phyloP scores from a whole-genome alignment of 2,329 filamentous ascomycete genomes.

The Arthrobotrys pseudoclavata region DNA sequence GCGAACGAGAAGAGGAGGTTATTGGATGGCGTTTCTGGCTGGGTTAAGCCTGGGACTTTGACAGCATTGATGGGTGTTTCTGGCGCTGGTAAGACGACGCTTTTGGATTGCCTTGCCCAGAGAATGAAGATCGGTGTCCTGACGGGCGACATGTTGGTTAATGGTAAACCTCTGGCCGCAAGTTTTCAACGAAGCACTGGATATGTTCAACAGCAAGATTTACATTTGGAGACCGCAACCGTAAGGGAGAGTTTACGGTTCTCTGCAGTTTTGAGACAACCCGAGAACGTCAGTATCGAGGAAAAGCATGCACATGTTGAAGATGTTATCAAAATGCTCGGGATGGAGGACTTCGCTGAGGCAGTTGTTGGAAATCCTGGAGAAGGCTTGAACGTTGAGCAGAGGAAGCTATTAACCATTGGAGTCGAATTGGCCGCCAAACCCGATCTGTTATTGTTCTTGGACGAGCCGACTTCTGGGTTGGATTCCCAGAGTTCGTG shows the following conservation, averaged over 20 bases:
- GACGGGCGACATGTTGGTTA: constrained; percentile 72
- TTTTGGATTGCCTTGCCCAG: constrained; percentile 61
- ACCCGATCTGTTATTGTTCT: constrained; percentile 71
- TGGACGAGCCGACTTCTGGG: constrained; percentile 72
- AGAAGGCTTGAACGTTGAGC: constrained; percentile 71
- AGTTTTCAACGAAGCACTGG: constrained; percentile 75
- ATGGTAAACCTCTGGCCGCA: constrained; percentile 72
- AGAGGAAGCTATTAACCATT: constrained; percentile 74
- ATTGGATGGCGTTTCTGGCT: constrained; percentile 61
- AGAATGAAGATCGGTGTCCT: constrained; percentile 76
- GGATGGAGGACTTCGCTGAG: constrained; percentile 69
- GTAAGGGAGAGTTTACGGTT: constrained; percentile 76
- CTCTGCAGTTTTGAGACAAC: constrained; percentile 74
- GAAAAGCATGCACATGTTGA: constrained; percentile 75
- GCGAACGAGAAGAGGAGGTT: constrained; percentile 57
- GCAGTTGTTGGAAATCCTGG: constrained; percentile 68
- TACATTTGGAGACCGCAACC: constrained; percentile 75
- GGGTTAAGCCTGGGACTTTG: constrained; percentile 62
- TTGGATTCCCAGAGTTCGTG: constrained; percentile 72
- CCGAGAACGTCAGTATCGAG: constrained; percentile 70
- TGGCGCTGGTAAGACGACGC: constrained; percentile 63
- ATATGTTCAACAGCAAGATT: constrained; percentile 75
- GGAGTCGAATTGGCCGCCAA: constrained; percentile 73
- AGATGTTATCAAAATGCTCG: constrained; percentile 72
- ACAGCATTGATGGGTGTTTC: constrained; percentile 63